These are phyloP conservation scores for Ceratocystis lukuohia DNA, from an alignment of 2,329 filamentous ascomycete genomes.

Conservation along the genomic window DNA sequence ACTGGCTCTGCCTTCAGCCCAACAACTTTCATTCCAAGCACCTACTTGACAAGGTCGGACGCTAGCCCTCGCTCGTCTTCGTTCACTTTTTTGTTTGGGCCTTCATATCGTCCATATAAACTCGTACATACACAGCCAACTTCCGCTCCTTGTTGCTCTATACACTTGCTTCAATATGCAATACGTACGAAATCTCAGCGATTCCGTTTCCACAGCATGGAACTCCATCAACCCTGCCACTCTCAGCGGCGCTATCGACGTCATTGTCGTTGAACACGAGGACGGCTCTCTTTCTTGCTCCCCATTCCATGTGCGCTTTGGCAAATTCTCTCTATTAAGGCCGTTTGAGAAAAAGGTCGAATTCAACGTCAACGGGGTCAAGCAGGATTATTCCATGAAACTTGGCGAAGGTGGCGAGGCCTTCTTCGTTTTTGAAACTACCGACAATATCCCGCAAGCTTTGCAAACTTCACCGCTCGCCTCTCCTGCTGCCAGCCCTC, in stretches of 20 bases:
- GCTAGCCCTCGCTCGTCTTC: background rate
- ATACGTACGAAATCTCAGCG: constrained; percentile 91
- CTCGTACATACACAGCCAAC: background rate
- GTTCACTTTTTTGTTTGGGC: background rate
- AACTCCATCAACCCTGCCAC: constrained; percentile 98
- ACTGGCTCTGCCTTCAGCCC: background rate
- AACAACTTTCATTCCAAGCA: background rate
- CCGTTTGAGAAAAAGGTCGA: constrained; percentile 98
- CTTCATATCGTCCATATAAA: constrained; percentile 11
- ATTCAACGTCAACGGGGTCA: constrained; percentile 83
- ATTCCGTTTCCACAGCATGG: constrained; percentile 96
- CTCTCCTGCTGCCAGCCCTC: constrained; percentile 76
- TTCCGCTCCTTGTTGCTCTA: background rate
- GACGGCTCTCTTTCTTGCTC: constrained; percentile 84
- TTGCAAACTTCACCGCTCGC: constrained; percentile 90
- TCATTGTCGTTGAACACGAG: constrained; percentile 93
- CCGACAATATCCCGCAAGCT: constrained; percentile 78
- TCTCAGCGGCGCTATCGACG: constrained; percentile 93
- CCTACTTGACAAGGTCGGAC: background rate
- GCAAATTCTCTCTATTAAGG: constrained; percentile 90
- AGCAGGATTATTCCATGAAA: constrained; percentile 96
- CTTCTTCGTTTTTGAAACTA: constrained; percentile 97
- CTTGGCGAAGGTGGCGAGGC: constrained; percentile 93
- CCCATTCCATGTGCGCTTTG: constrained; percentile 96
- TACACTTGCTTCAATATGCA: constrained; percentile 52